Conservation (phyloP, 805 yeast species). For the Saccharomycopsis capsularis region DNA sequence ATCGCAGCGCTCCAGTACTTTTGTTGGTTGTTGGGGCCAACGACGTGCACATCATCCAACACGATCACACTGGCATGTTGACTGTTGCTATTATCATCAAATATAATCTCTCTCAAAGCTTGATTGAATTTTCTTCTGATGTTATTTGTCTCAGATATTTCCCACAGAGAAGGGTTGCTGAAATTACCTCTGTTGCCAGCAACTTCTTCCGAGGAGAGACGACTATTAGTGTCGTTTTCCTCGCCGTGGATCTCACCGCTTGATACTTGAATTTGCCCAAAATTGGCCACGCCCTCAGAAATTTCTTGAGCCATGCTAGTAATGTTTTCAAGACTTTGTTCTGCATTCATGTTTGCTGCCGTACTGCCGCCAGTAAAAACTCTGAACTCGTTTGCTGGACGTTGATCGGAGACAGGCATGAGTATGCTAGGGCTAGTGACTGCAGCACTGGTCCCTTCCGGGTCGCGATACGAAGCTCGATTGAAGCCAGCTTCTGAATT, state of each 20-base stretch:
- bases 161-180: neutral
- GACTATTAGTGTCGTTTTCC: too few species aligned
- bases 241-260: neutral
- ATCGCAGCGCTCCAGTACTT: conserved; percentile 2
- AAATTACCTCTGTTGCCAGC: neutral
- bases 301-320: conserved; percentile 3
- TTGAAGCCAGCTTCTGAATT: neutral
- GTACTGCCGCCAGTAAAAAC: neutral
- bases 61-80: neutral
- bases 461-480: neutral
- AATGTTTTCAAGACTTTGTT: too few species aligned
- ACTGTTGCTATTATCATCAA: conserved; percentile 7
- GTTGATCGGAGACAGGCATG: neutral
- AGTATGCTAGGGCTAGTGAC: neutral
- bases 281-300: neutral
- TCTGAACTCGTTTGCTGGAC: neutral
- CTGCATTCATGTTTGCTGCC: neutral
- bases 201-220: neutral
- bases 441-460: neutral
- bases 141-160: neutral
- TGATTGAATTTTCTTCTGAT: neutral
- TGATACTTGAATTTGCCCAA: neutral
- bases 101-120: conserved; percentile 10
- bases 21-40: neutral
- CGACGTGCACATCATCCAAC: neutral